Base-by-base conservation (phyloP, 352 stramenopile species). In the Phytophthora aleatoria region DNA sequence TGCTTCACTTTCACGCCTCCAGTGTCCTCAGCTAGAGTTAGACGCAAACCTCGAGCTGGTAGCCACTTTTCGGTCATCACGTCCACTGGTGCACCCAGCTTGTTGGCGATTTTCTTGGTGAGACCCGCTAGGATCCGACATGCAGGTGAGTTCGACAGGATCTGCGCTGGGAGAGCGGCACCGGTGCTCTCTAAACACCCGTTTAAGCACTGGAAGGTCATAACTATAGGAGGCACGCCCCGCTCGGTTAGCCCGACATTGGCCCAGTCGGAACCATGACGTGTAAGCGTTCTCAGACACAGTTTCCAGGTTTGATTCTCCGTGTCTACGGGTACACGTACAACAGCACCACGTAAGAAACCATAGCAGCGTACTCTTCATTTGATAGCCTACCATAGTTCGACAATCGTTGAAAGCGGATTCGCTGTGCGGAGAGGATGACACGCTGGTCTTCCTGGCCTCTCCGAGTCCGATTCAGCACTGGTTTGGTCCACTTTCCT, bases 41-140 rank as follows among this genome's bases (percentile, higher is more conserved):
- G 61, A 2, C 61, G 45, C 15, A 82, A 33, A 15, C 70, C 58
- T 16, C 73, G 73, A 24, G 55, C 38, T 1, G 87, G 87, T 2
- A 95, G 66, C 85, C 87, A 94, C 58, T 89, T 87, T 24, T 95
- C 82, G 5, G 85, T 92, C 85, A 95, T 95, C 38, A 94, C 83
- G 48, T 95, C 87, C 39, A 92, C 65, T 0, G 87, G 87, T 0
- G 82, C 69, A 11, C 87, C 87, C 2, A 95, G 69, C 44, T 95
- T 94, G 66, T 90, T 92, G 30, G 80, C 87, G 33, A 92, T 78
- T 65, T 94, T 92, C 66, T 95, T 95, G 11, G 87, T 94, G 24
- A 95, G 67, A 2, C 87, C 87, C 2, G 83, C 83, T 9, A 95
- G 67, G 9, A 94, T 81, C 3, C 85, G 85, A 45, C 85, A 92